Evolutionary conservation across 768 basidiomycete species (phyloP), one percentile per base, ranked within the genome.

Genomic region (Panaeolus papilionaceus): DNA sequence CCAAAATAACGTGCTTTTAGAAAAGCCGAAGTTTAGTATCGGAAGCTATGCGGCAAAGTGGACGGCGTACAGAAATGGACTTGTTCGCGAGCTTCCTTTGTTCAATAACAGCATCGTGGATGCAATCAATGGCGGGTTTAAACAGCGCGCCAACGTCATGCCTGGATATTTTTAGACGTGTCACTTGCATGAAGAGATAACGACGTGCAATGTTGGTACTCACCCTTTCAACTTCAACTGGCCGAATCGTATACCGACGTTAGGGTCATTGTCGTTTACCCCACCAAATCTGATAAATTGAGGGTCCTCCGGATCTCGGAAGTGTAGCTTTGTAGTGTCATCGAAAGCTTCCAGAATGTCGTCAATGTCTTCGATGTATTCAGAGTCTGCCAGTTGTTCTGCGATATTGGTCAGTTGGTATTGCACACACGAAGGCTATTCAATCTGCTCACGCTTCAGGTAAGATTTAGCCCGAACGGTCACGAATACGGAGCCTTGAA

Each of bases 401-500:
- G 47, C 8, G n/a, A 10, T 23, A 6, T 14, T 38, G 0, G 10
- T 38, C 11, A 39, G 38, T 11, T 58, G 42, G 16, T 12, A 1
- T 44, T 18, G 42, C 18, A 18, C 1, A 39, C 23, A 18, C 7
- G 23, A 47, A 16, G 45, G 10, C 38, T n/a, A 33, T 2, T 3
- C 14, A 14, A 20, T 8, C 11, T 45, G 14, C 61, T 4, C 6
- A 68, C 68, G 26, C 65, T 62, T 62, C 4, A 68, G 16, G 40
- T 62, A 42, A 38, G 23, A 33, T 39, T 42, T 68, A 16, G 64
- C 68, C 28, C 61, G 39, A 16, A 68, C 33, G 1, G 68, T 84
- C 38, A 86, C 83, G 63, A 83, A 85, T 1, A 84, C 74, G 0
- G 85, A 84, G 26, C 85, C 85, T 64, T 81, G 75, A 33, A 85